phyloP scores from a whole-genome alignment of 2,329 filamentous ascomycete species.

The Cercospora beticola region DNA sequence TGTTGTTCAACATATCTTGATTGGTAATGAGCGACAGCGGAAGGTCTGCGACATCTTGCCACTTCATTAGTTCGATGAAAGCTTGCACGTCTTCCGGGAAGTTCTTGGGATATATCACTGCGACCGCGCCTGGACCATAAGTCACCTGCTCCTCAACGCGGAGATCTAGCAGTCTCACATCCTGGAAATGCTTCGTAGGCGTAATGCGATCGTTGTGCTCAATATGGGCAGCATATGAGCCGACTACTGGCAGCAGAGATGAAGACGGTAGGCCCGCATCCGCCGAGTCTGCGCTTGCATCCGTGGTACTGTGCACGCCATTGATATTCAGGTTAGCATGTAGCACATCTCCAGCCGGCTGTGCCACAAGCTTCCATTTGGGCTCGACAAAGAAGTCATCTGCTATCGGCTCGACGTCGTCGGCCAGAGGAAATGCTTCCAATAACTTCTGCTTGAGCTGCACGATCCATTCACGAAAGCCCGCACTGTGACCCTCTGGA shows the following conservation, averaged over 20 bases:
- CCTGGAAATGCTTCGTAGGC: conserved; percentile 79
- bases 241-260: conserved; percentile 59
- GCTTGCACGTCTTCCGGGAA: conserved; percentile 75
- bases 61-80: conserved; percentile 76
- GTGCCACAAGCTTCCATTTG: conserved; percentile 59
- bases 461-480: conserved; percentile 42
- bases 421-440: conserved; percentile 66
- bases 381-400: conserved; percentile 72
- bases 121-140: conserved; percentile 72
- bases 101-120: conserved; percentile 85
- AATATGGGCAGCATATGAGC: conserved; percentile 59
- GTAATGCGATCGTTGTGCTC: conserved; percentile 71
- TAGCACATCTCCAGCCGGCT: too few species aligned
- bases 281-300: not conserved
- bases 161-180: conserved; percentile 79
- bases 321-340: not conserved
- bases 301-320: not conserved
- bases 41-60: conserved; percentile 70
- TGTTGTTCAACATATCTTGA: conserved; percentile 25
- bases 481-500: conserved; percentile 70
- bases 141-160: conserved; percentile 44
- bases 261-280: conserved; percentile 35
- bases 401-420: conserved; percentile 67
- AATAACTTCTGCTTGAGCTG: conserved; percentile 67
- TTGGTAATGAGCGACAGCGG: conserved; percentile 57